Conservation (phyloP, 768 basidiomycete genomes). For the Naematelia encephala region DNA sequence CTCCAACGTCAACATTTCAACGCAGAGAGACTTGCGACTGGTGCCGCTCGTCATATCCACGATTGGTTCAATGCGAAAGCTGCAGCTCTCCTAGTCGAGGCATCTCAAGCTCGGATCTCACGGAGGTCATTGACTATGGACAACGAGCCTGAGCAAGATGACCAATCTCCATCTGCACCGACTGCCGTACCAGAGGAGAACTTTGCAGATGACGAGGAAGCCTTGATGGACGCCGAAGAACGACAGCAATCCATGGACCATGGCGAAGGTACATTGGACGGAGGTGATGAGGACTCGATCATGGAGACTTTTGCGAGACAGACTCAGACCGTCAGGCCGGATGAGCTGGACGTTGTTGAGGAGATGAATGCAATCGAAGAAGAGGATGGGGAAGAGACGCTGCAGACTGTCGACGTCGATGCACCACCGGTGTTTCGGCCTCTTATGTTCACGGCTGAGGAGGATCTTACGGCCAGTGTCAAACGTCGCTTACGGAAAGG, state of each 20-base stretch:
- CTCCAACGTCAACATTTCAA: constrained; percentile 62
- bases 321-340: constrained; percentile 26
- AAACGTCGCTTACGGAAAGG: constrained; percentile 68
- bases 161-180: neutral
- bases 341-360: constrained; percentile 11
- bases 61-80: constrained; percentile 80
- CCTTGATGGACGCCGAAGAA: constrained; percentile 26
- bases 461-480: constrained; percentile 28
- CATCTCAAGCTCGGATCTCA: constrained; percentile 39
- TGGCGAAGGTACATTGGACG: neutral
- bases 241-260: constrained; percentile 9
- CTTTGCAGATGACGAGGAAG: constrained; percentile 60
- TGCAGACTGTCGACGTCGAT: constrained; percentile 15
- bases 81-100: constrained; percentile 66
- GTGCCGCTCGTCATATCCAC: constrained; percentile 35
- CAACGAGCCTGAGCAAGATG: constrained; percentile 29
- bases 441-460: constrained; percentile 23
- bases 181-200: constrained; percentile 5
- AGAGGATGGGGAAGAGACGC: constrained; percentile 26
- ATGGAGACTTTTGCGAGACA: constrained; percentile 43
- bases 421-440: constrained; percentile 42
- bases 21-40: constrained; percentile 53
- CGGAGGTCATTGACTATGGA: constrained; percentile 35
- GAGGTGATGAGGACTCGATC: constrained; percentile 24
- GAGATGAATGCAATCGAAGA: neutral